Base-by-base conservation (phyloP, 1,284 basidiomycete species). In the Cutaneotrichosporon sp. region DNA sequence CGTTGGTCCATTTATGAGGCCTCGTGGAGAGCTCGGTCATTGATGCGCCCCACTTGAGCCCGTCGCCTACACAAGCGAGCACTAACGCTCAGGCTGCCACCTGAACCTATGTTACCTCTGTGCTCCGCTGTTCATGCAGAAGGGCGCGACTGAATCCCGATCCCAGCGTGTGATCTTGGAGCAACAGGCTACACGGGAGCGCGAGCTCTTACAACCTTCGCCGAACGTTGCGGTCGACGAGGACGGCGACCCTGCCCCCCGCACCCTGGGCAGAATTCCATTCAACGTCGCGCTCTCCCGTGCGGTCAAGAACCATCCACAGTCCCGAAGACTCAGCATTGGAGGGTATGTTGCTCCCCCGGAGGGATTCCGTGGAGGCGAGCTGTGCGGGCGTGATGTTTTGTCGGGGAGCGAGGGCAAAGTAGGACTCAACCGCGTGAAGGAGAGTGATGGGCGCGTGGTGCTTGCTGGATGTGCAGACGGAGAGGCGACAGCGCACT, bases 31-130 rank as follows among this genome's bases (percentile, higher is more conserved):
- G n/a, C n/a, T n/a, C n/a, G n/a, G n/a, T n/a, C n/a, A n/a, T n/a
- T n/a, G n/a, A n/a, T n/a, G n/a, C n/a, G n/a, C n/a, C n/a, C n/a
- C n/a, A n/a, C n/a, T n/a, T n/a, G n/a, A n/a, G n/a, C 31, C 16
- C 16, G 31, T 8, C 8, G 16, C 10, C 29, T 31, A 31, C 29
- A 31, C 10, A 31, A 9, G 29, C 29, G 10, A 31, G 29, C 29
- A 35, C 37, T 35, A 24, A 38, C 44, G 0, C 10, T 20, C 57
- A 67, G 67, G 67, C 53, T 67, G 64, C 46, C 68, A 70, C 49
- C 56, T 70, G 22, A 68, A 70, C 46, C 57, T 70, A 25, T 70
- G 68, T 50, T 53, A 67, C 51, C 57, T 70, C 27, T 70, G 68
- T 41, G 68, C 65, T 2, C 68, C 68, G 12, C 53, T 65, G 9